A percentile compares a stretch with the other conserved stretches of the same genome.
Conservation (phyloP, 495 filamentous ascomycete species). For the Penicillium simplicissimum region DNA sequence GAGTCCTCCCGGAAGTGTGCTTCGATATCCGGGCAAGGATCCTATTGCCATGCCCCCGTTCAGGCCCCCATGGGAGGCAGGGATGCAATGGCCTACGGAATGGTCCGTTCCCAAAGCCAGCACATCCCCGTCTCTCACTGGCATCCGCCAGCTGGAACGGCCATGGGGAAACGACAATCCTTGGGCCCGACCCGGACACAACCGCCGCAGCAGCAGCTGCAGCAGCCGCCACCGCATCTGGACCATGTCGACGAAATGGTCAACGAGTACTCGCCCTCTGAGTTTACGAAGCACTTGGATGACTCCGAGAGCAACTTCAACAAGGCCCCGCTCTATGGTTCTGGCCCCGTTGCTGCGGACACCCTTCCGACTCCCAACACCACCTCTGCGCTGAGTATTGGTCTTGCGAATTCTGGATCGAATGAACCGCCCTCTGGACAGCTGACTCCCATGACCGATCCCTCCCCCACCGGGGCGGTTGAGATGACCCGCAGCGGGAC, state of each 20-base stretch:
- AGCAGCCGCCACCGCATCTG: constrained; percentile 13
- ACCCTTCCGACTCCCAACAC: neutral
- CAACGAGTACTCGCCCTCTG: constrained; percentile 43
- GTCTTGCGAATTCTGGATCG: constrained; percentile 33
- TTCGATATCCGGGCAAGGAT: constrained; percentile 26
- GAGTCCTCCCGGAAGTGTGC: constrained; percentile 27
- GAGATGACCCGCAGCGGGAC: constrained; percentile 51
- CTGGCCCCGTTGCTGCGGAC: neutral
- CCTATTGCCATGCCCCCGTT: constrained; percentile 33
- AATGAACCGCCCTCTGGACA: constrained; percentile 31
- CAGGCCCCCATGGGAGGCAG: neutral
- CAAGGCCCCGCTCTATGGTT: neutral
- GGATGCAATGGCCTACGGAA: constrained; percentile 13
- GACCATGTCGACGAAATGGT: constrained; percentile 34
- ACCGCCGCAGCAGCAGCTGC: constrained; percentile 13
- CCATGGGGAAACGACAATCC: constrained; percentile 37
- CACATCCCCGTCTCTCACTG: constrained; percentile 43
- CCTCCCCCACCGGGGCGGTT: constrained; percentile 25
- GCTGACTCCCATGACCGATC: constrained; percentile 24
- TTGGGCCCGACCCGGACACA: constrained; percentile 34
- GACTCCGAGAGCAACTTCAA: constrained; percentile 25
- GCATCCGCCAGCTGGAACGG: constrained; percentile 26
- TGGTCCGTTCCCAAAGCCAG: constrained; percentile 50
- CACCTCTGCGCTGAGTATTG: constrained; percentile 31
- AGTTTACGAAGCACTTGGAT: constrained; percentile 45